Evolutionary conservation across 2,329 filamentous ascomycete genomes (phyloP).

Genomic region (Diaporthe australafricana): DNA sequence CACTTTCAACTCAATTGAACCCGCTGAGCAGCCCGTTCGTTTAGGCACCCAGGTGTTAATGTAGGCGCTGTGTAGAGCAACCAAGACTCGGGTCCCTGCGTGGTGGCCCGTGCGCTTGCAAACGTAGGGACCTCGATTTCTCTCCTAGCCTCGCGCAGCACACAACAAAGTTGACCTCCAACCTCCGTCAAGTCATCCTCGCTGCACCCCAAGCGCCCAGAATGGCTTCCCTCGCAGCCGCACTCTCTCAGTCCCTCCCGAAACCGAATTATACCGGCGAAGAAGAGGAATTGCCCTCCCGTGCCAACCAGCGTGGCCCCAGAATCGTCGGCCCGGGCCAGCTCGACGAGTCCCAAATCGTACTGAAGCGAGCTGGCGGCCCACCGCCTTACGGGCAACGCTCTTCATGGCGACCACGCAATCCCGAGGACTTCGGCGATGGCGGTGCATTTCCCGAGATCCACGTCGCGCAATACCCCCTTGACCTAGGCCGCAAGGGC

Average conservation of each 20-base stretch:
- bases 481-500: constrained; percentile 91
- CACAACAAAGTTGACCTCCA: neutral
- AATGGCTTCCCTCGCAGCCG: constrained; percentile 77
- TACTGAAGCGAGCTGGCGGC: constrained; percentile 78
- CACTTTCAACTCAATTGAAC: neutral
- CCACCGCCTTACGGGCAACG: constrained; percentile 91
- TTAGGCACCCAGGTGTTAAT: neutral
- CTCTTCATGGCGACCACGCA: constrained; percentile 89
- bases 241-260: constrained; percentile 83
- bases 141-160: neutral
- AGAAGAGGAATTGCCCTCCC: constrained; percentile 81
- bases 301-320: constrained; percentile 81
- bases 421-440: constrained; percentile 92
- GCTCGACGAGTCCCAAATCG: constrained; percentile 87
- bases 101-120: constrained; percentile 33
- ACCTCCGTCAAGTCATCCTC: constrained; percentile 16
- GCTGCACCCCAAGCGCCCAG: constrained; percentile 38
- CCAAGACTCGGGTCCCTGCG: neutral
- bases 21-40: neutral
- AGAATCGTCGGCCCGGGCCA: constrained; percentile 84
- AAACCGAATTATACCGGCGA: constrained; percentile 93
- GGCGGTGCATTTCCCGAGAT: constrained; percentile 97
- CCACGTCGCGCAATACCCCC: constrained; percentile 91
- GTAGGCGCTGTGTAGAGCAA: neutral
- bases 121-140: constrained; percentile 24